These are phyloP conservation scores for Psilocybe sp. DNA, from an alignment of 768 basidiomycete species.

Conservation along the genomic window DNA sequence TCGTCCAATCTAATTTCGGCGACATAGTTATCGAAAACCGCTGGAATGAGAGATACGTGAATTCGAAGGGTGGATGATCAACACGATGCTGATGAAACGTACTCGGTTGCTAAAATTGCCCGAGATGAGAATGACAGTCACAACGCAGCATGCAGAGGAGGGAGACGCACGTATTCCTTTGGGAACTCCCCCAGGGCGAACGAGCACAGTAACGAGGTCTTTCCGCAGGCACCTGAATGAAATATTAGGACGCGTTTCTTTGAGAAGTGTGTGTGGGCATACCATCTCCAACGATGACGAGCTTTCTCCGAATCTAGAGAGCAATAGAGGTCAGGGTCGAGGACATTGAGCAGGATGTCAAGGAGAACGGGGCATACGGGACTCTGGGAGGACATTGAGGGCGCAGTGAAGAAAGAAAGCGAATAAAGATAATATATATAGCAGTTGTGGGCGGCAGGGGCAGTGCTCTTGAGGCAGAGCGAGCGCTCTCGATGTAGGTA, in stretches of 20 bases:
- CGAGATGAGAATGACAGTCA: slow-evolving; percentile 7
- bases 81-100: slow-evolving; percentile 16
- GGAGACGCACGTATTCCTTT: slow-evolving; percentile 82
- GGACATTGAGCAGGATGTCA: slow-evolving; percentile 3
- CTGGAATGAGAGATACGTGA: slow-evolving; percentile 37
- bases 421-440: slow-evolving; percentile 10
- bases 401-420: slow-evolving; percentile 2
- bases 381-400: slow-evolving; percentile 48
- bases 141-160: slow-evolving; percentile 8
- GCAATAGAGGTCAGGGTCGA: slow-evolving; percentile 10
- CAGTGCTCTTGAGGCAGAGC: slow-evolving; percentile 11
- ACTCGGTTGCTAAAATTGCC: slow-evolving; percentile 54
- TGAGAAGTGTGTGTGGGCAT: slow-evolving; percentile 30
- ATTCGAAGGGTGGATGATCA: slow-evolving; percentile 10
- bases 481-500: slow-evolving; percentile 5
- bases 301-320: slow-evolving; percentile 82
- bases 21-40: slow-evolving; percentile 98
- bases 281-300: slow-evolving; percentile 97
- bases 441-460: slow-evolving; percentile 19
- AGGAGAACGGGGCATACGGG: slow-evolving; percentile 42
- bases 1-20: slow-evolving; percentile 97
- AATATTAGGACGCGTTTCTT: slow-evolving; percentile 10
- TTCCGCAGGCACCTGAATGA: slow-evolving; percentile 85
- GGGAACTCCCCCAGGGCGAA: slow-evolving; percentile 95
- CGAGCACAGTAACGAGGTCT: slow-evolving; percentile 87